Percentiles rank a stretch among this genome's conserved stretches.
Evolutionary conservation across 139 green algal genomes (phyloP).

Genomic region (Coelastrella sp.): DNA sequence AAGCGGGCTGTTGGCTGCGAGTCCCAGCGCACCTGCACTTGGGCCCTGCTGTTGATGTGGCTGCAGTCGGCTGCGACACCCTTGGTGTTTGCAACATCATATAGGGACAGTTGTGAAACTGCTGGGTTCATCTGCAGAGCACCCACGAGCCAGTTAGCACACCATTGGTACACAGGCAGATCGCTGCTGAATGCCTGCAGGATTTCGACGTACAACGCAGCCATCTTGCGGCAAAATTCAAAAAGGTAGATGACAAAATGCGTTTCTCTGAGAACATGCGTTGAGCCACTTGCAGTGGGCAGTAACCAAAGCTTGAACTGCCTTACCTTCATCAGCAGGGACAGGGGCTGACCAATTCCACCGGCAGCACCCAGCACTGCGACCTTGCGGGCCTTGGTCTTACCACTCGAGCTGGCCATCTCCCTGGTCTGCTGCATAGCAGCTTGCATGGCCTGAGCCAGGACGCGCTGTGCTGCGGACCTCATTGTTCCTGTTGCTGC

Average conservation of each 20-base stretch:
- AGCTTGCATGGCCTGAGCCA: constrained; percentile 31
- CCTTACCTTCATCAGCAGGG: constrained; percentile 94
- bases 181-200: neutral
- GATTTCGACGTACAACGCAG: too few relatives aligned
- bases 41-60: constrained; percentile 96
- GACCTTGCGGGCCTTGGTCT: constrained; percentile 78
- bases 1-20: neutral
- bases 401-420: neutral
- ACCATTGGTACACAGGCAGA: neutral
- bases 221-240: too few relatives aligned
- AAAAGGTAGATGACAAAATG: neutral
- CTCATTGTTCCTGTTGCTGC: constrained; percentile 21
- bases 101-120: constrained; percentile 80
- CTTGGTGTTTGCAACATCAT: constrained; percentile 93
- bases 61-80: constrained; percentile 95
- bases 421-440: neutral
- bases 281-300: neutral
- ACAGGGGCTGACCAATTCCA: constrained; percentile 93
- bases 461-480: constrained; percentile 5
- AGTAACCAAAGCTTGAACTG: neutral
- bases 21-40: constrained; percentile 72
- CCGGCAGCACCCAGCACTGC: constrained; percentile 90
- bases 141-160: neutral
- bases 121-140: constrained; percentile 67
- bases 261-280: neutral